Conservation (phyloP, 2,329 filamentous ascomycete genomes). For the Colletotrichum kahawae region DNA sequence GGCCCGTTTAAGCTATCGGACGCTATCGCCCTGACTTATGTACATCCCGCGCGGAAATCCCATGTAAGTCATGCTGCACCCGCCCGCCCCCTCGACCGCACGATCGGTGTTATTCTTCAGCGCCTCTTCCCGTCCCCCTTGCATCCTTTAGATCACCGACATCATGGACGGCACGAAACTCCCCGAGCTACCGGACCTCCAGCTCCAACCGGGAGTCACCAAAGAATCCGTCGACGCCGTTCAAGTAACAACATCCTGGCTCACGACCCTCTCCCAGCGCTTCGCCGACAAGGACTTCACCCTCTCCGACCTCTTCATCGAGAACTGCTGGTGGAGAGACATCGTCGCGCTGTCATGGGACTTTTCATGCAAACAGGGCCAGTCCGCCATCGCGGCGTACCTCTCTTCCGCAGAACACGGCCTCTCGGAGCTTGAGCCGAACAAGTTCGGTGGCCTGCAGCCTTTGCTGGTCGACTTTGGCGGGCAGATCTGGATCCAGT, state of each 20-base stretch:
- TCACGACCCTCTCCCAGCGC: neutral
- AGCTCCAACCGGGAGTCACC: neutral
- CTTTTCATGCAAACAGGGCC: constrained; percentile 29
- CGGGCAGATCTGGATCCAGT: constrained; percentile 22
- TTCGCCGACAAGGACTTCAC: neutral
- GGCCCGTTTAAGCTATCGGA: constrained; percentile 2
- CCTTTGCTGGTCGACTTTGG: constrained; percentile 20
- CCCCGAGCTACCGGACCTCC: neutral
- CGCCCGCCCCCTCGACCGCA: neutral
- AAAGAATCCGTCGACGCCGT: neutral
- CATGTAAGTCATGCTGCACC: neutral
- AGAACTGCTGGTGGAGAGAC: constrained; percentile 33
- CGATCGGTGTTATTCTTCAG: neutral
- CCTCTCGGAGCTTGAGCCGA: neutral
- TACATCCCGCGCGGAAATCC: neutral
- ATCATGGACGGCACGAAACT: neutral
- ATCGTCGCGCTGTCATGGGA: constrained; percentile 32
- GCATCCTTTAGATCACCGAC: neutral
- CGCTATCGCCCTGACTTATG: neutral
- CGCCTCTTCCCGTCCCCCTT: neutral
- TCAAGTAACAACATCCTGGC: neutral
- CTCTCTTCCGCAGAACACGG: constrained; percentile 4
- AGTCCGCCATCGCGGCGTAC: constrained; percentile 16
- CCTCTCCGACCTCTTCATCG: constrained; percentile 25
- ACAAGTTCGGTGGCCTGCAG: constrained; percentile 12